These are phyloP conservation scores for Saposhnikovia divaricata DNA, from an alignment of 129 eudicot genomes.

Conservation along the genomic window DNA sequence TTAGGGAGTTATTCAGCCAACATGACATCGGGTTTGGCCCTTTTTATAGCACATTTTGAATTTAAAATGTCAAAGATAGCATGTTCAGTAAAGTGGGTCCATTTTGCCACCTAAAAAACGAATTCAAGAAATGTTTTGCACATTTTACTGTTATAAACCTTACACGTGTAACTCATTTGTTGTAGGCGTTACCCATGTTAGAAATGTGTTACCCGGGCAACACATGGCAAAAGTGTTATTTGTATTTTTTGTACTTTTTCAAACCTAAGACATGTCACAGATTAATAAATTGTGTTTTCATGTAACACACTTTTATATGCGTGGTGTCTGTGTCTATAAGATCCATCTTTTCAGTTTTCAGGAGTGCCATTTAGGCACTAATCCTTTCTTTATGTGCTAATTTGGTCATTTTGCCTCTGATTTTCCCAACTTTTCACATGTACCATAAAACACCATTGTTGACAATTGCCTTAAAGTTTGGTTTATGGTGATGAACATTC, in stretches of 20 bases:
- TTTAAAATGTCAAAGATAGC: not conserved
- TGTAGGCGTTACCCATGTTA: not conserved
- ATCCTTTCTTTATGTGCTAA: not conserved
- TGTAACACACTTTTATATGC: not conserved
- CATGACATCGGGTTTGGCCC: not conserved
- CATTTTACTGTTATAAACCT: not conserved
- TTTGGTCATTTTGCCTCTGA: not conserved
- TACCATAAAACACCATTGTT: not conserved
- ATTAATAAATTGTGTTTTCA: not conserved
- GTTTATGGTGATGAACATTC: not conserved
- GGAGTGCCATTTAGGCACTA: not conserved
- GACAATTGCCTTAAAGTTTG: not conserved
- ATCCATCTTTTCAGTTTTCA: not conserved
- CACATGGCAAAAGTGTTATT: too few relatives aligned
- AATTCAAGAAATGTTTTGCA: not conserved
- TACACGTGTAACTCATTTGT: not conserved
- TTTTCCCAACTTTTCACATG: not conserved
- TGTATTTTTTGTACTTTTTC: too few relatives aligned
- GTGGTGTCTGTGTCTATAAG: not conserved
- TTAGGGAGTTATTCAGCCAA: not conserved
- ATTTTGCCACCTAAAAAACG: too few relatives aligned
- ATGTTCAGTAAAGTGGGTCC: too few relatives aligned
- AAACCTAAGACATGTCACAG: not conserved
- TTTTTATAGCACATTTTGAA: not conserved
- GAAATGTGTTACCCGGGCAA: not conserved